Evolutionary conservation across 192 early-diverging fungal genomes (phyloP), one percentile per base, ranked within the genome.

Genomic region (Paraglomus brasilianum): DNA sequence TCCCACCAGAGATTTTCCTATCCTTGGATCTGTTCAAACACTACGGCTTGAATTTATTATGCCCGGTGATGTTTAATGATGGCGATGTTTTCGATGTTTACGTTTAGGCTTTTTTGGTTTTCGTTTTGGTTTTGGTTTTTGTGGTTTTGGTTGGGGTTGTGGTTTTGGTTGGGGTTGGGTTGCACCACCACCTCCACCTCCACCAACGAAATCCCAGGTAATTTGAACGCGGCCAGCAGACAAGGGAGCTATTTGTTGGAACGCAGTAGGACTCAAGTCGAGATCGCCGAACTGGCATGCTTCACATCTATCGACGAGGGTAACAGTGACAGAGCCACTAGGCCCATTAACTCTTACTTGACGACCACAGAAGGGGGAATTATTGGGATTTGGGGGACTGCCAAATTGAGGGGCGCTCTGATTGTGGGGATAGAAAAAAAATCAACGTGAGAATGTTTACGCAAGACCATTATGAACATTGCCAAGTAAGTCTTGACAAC

Each of bases 241-340:
- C 13, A 53, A 63, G 5, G 67, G 69, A 3, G 75, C 80, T 36
- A 81, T 77, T 19, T 69, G 50, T 5, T 56, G 46, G 46, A 83
- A 87, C 0, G 85, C 81, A 0, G 73, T 62, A n/a, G 79, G 78
- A 5, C 78, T 78, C 15, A 85, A 74, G 42, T 87, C 83, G 21
- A 87, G 60, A 19, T 64, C 71, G 4, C 79, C 77, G 4, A 49
- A 48, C 0, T 58, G n/a, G 42, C 85, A 86, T 9, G 51, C 69
- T 5, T 74, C 74, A 38, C 86, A 87, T 11, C 75, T 82, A 64
- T 64, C 61, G 19, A 42, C 38, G 3, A 64, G 9, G 45, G 0
- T 22, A 22, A 6, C 21, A 15, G 8, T 46, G 36, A 64, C 61
- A 14, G 44, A 39, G 13, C 61, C 61, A 13, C 5, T 8, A 24